Percentiles rank a stretch among this genome's conserved stretches.
Evolutionary conservation across 2,329 filamentous ascomycete species (phyloP).

Genomic region (Hymenoscyphus linearis): DNA sequence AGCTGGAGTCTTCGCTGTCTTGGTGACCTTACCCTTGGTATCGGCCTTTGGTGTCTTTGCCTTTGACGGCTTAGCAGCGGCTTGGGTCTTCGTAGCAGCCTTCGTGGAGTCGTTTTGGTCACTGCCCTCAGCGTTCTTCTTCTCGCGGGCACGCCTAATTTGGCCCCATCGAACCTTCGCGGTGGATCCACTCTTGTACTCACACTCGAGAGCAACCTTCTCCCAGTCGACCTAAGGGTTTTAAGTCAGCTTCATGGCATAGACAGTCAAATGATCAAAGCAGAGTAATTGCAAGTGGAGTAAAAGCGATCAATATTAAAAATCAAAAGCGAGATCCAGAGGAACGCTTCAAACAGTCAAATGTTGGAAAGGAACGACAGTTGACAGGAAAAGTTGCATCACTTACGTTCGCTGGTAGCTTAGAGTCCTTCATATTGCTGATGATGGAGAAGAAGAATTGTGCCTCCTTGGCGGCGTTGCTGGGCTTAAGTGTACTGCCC

Average conservation of each 20-base stretch:
- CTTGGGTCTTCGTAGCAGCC: not conserved
- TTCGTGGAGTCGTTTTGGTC: not conserved
- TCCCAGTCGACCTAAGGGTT: slow-evolving; percentile 39
- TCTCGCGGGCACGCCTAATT: slow-evolving; percentile 35
- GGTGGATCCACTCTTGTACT: slow-evolving; percentile 41
- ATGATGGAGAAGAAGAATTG: slow-evolving; percentile 19
- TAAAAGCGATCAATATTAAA: not conserved
- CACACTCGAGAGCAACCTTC: slow-evolving; percentile 37
- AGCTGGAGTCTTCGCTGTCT: not conserved
- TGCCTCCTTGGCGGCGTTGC: slow-evolving; percentile 13
- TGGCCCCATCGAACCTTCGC: slow-evolving; percentile 46
- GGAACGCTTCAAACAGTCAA: not conserved
- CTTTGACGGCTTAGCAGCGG: not conserved
- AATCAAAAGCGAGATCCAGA: not conserved
- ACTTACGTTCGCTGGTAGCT: slow-evolving; percentile 17
- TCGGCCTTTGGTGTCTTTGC: not conserved
- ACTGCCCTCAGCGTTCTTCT: slow-evolving; percentile 34
- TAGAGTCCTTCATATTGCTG: slow-evolving; percentile 12
- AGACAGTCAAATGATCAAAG: not conserved
- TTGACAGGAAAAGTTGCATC: not conserved
- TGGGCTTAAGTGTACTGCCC: too few relatives aligned
- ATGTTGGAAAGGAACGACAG: not conserved
- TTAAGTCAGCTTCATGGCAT: not conserved
- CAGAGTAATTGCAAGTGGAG: not conserved
- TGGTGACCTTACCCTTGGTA: not conserved